Percentiles rank a stretch among this genome's conserved stretches.
These are phyloP conservation scores for Amanita brunnescens DNA, from an alignment of 768 basidiomycete genomes.

Conservation along the genomic window DNA sequence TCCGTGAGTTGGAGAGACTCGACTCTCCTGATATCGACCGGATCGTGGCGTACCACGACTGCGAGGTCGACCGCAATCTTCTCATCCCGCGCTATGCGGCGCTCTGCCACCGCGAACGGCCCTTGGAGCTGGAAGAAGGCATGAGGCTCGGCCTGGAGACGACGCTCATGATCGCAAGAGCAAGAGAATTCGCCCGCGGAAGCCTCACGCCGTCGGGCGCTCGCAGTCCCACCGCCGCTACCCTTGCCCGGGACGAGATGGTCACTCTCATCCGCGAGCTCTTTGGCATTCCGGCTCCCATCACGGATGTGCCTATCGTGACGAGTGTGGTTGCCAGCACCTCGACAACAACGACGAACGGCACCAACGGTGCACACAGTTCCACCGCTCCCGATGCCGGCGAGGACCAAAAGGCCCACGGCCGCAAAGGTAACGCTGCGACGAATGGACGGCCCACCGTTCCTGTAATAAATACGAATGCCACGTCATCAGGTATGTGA, in stretches of 20 bases:
- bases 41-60: conserved; percentile 47
- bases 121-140: conserved; percentile 47
- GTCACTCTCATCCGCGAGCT: conserved; percentile 25
- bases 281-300: conserved; percentile 16
- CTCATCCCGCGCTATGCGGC: conserved; percentile 44
- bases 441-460: background rate
- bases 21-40: conserved; percentile 5
- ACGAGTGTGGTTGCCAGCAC: background rate
- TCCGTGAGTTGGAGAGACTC: conserved; percentile 5
- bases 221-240: conserved; percentile 27
- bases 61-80: conserved; percentile 36
- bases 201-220: conserved; percentile 20
- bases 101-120: conserved; percentile 41
- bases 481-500: conserved; percentile 5
- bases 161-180: conserved; percentile 38
- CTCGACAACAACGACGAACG: background rate
- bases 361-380: background rate
- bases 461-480: background rate
- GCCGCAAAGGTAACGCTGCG: background rate
- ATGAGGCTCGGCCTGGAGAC: conserved; percentile 49
- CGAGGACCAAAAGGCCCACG: background rate
- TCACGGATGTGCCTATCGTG: background rate
- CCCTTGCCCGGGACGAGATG: conserved; percentile 23
- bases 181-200: conserved; percentile 41
- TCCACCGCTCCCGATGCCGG: background rate